phyloP scores from a whole-genome alignment of 441 rosid genomes.

The Cnidoscolus chayamansa region DNA sequence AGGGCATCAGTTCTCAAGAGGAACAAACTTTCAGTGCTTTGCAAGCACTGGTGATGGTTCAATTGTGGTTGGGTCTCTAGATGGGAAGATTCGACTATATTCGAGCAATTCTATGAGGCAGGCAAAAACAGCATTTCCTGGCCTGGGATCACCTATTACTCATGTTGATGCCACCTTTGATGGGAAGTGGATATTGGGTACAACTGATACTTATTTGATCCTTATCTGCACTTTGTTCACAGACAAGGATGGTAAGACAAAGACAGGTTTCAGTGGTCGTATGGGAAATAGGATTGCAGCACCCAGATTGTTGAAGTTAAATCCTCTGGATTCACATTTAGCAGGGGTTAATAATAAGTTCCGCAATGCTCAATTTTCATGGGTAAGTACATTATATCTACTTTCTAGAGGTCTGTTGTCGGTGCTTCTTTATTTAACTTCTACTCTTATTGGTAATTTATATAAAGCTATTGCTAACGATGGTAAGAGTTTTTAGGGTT shows the following conservation, averaged over 20 bases:
- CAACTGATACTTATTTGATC: slow-evolving; percentile 84
- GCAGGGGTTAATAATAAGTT: slow-evolving; percentile 80
- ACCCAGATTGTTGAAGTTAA: slow-evolving; percentile 81
- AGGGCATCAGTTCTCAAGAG: slow-evolving; percentile 94
- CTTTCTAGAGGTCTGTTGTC: slow-evolving; percentile 1
- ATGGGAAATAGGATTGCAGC: slow-evolving; percentile 96
- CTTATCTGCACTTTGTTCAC: slow-evolving; percentile 83
- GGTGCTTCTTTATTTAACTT: neutral
- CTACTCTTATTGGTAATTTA: neutral
- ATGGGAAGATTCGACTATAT: slow-evolving; percentile 88
- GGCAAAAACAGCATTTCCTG: slow-evolving; percentile 97
- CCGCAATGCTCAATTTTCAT: slow-evolving; percentile 86
- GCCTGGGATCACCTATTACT: slow-evolving; percentile 89
- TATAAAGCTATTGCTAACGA: neutral
- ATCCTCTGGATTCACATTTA: slow-evolving; percentile 79
- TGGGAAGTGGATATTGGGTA: slow-evolving; percentile 95
- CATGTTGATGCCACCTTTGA: slow-evolving; percentile 92
- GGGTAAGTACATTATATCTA: slow-evolving; percentile 52
- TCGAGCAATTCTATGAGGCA: slow-evolving; percentile 80
- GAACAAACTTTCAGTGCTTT: slow-evolving; percentile 91
- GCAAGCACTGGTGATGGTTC: slow-evolving; percentile 95
- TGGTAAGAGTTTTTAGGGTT: neutral
- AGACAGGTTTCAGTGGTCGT: slow-evolving; percentile 87
- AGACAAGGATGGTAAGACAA: slow-evolving; percentile 71
- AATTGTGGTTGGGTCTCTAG: slow-evolving; percentile 87